Evolutionary conservation across 2,329 filamentous ascomycete species (phyloP), one percentile per base, ranked within the genome.

Genomic region (Pseudogymnoascus sp.): DNA sequence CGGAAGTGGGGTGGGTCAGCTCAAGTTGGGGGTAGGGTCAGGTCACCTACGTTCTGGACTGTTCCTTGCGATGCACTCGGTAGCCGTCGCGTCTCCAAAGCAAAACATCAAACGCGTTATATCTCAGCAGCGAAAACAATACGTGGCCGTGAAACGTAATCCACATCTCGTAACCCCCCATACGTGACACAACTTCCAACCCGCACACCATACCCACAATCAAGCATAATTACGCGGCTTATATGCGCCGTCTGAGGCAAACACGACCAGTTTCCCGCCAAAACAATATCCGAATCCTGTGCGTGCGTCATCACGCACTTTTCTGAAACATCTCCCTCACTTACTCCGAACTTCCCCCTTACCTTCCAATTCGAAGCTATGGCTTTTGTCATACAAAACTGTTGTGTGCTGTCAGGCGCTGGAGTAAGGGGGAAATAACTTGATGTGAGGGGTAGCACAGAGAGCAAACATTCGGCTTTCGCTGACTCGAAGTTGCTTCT

Each of bases 271-370:
- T 4, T 53, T 56, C 28, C n/a, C n/a, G n/a, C 10, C 26, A 6
- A 33, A 56, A 33, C 26, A 56, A 56, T 56, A 19, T 56, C 26
- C 28, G 28, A 56, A 33, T 56, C 28, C 50, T 22, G 28, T 11
- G 16, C 50, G 28, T 56, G 28, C 28, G 50, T 56, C 50, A 56
- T 35, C 28, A 35, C 31, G 6, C 50, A 33, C 3, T 33, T 56
- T 19, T 56, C 50, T 35, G 50, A 56, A 56, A 56, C 50, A 56
- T 22, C 50, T 19, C 28, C 50, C 50, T 56, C 50, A 56, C 50
- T 28, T 56, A 56, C 28, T 56, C n/a, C 50, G 11, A 6, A 33
- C 14, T 3, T 19, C 10, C 1, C 26, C 43, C 26, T 53, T 53
- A 56, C 50, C 50, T 56, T 35, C n/a, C 8, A 56, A 56, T 56